Base-by-base conservation (phyloP, 2,329 filamentous ascomycete genomes). In the Aspergillus pseudoglaucus region DNA sequence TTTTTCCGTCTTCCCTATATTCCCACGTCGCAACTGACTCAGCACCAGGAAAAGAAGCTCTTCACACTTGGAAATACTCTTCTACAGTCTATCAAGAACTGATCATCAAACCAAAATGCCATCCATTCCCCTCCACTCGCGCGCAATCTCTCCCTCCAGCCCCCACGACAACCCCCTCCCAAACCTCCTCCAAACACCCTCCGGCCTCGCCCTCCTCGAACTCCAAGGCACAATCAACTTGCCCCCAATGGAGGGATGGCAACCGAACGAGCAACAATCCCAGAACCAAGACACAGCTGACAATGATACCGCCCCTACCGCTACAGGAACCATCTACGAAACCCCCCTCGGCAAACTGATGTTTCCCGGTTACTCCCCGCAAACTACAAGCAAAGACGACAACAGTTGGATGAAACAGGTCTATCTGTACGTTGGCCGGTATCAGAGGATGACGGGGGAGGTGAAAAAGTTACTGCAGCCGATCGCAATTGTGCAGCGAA, bases 191-290 rank as follows among this genome's bases (percentile, higher is more conserved):
- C 87, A 90, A 59, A 96, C 91, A 1, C 93, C 93, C 0, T 84
- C 87, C 0, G 93, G 93, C 44, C 80, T 96, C 37, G 91, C 91
- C 15, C 77, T 98, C 41, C 76, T 98, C 48, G 93, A 97, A 71
- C 81, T 98, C 12, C 93, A 98, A 74, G 93, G 90, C 52, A 88
- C 82, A 12, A 84, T 98, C 70, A 91, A 94, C 67, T 75, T 90
- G 1, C 84, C 88, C 6, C 53, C 70, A 2, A 56, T 65, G 25
- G 58, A 54, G 7, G 37, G 4, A 30, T 10, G 7, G 17, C 37
- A 39, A 39, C 8, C 8, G n/a, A 51, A 61, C 7, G 47, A 48
- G 32, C 30, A 60, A 22, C 57, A 64, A n/a, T 12, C 25, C 10
- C 60, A 68, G 20, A 53, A 58, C 8, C 57, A 71, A 45, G 55